Evolutionary conservation across 495 filamentous ascomycete genomes (phyloP), one percentile per base, ranked within the genome.

Genomic region (Parmelia sp.): DNA sequence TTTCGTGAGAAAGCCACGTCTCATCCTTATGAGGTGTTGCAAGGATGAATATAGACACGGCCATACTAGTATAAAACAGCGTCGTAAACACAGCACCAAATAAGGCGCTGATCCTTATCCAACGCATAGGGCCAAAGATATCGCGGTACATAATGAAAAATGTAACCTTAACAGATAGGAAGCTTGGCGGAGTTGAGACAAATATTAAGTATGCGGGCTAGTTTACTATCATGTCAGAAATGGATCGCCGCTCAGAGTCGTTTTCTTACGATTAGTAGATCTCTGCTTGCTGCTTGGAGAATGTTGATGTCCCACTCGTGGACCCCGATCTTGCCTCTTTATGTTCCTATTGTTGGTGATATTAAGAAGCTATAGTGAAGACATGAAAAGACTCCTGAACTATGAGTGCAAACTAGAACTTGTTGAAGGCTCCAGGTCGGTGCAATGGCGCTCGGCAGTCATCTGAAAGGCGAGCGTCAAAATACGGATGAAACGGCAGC

Each of bases 121-220:
- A 69, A 10, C 66, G 66, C 37, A 66, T 36, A 0, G 57, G 58
- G 15, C 31, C 4, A n/a, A 70, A 70, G 15, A 69, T 56, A 11
- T 69, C 19, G 14, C 62, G 56, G 17, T 70, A 70, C 51, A 65
- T 61, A 9, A 70, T 33, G 49, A 68, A 70, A 15, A 70, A 64
- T 0, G 66, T 60, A 12, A 60, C 10, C 40, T 70, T 70, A 25
- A 61, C 45, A 39, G 66, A 66, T 0, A 65, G 57, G 6, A 60
- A 39, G 12, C n/a, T 58, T n/a, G 63, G 31, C 6, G 62, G 11
- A 11, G 1, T 0, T 4, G 49, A 4, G 17, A 62, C 59, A 0
- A 4, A 1, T 12, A 61, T 9, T 9, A 68, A 47, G 23, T 65
- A 68, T 3, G 12, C 0, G 0, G 63, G 57, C 60, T 62, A n/a